Conservation (phyloP, 108 stramenopile species). For the Skeletonema menzelii region DNA sequence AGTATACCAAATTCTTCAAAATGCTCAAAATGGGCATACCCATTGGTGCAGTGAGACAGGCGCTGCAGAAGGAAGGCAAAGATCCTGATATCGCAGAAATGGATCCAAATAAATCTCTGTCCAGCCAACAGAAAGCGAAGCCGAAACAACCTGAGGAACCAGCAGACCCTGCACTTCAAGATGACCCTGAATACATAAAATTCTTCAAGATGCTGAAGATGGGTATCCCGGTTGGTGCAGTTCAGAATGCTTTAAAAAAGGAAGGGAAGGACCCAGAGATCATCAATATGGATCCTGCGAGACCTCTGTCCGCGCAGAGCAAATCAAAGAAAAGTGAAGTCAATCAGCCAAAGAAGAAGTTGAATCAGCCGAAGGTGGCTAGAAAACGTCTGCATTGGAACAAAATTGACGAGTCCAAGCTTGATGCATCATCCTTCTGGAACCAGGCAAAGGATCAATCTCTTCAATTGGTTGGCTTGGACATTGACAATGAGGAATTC, state of each 20-base stretch:
- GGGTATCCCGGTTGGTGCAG: conserved; percentile 54
- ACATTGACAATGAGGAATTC: conserved; percentile 65
- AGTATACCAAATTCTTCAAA: conserved; percentile 38
- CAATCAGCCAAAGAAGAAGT: conserved; percentile 7
- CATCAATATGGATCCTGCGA: conserved; percentile 45
- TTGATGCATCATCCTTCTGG: conserved; percentile 55
- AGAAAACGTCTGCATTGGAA: conserved; percentile 64
- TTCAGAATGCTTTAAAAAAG: conserved; percentile 43
- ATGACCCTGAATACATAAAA: conserved; percentile 53
- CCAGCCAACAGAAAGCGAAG: conserved; percentile 6
- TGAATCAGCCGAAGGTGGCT: conserved; percentile 18
- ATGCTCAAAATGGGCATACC: conserved; percentile 43
- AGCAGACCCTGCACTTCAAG: conserved; percentile 40
- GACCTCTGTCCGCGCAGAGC: conserved; percentile 28
- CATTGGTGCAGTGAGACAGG: conserved; percentile 34
- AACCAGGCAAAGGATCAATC: conserved; percentile 45
- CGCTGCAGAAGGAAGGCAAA: conserved; percentile 40
- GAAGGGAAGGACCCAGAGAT: conserved; percentile 53
- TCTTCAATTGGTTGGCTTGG: conserved; percentile 46
- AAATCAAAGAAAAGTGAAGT: conserved; percentile 7
- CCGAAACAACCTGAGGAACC: neutral
- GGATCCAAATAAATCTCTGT: conserved; percentile 20
- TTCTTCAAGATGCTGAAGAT: conserved; percentile 55
- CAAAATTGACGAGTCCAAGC: conserved; percentile 52
- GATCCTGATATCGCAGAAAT: conserved; percentile 44